Percentiles rank a stretch among this genome's conserved stretches.
These are phyloP conservation scores for Tranzscheliella williamsii DNA, from an alignment of 1,284 basidiomycete genomes.

Conservation along the genomic window DNA sequence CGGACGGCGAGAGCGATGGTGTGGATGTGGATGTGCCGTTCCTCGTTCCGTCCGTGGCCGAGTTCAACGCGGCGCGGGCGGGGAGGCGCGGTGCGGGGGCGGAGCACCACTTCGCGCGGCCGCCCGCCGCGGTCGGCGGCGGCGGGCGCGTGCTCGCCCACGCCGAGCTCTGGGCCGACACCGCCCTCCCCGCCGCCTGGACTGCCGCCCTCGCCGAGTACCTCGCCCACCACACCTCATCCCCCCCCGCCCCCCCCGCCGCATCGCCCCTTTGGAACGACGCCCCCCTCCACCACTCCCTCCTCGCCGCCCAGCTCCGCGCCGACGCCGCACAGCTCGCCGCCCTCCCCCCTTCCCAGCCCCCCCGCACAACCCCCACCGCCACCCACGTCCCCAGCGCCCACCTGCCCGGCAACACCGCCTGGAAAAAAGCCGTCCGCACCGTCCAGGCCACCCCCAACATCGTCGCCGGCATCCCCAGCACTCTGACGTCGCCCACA, in stretches of 20 bases:
- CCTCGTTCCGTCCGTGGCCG: slow-evolving; percentile 13
- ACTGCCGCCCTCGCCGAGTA: slow-evolving; percentile 10
- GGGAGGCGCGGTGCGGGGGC: neutral
- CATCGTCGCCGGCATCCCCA: slow-evolving; percentile 2
- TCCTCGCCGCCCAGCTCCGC: slow-evolving; percentile 12
- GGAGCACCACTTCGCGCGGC: slow-evolving; percentile 3
- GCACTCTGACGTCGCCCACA: neutral
- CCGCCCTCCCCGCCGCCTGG: slow-evolving; percentile 1
- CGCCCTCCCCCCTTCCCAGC: neutral
- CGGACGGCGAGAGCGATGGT: neutral
- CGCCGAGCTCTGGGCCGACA: slow-evolving; percentile 6
- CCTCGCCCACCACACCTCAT: no score
- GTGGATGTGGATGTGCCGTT: slow-evolving; percentile 1
- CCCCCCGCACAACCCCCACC: neutral
- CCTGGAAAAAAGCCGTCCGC: slow-evolving; percentile 22
- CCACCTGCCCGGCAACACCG: slow-evolving; percentile 7
- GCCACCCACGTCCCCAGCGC: slow-evolving; percentile 3
- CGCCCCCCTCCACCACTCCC: slow-evolving; percentile 4
- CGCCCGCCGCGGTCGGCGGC: slow-evolving; percentile 11
- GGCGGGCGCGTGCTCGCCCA: slow-evolving; percentile 17
- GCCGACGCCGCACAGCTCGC: slow-evolving; percentile 9
- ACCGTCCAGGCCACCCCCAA: slow-evolving; percentile 22
- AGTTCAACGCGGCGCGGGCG: slow-evolving; percentile 2
- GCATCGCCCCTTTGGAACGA: slow-evolving; percentile 19
- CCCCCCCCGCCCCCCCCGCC: no score